Base-by-base conservation (phyloP, 176 grass and related monocot genomes). In the Echinochloa phyllopogon region DNA sequence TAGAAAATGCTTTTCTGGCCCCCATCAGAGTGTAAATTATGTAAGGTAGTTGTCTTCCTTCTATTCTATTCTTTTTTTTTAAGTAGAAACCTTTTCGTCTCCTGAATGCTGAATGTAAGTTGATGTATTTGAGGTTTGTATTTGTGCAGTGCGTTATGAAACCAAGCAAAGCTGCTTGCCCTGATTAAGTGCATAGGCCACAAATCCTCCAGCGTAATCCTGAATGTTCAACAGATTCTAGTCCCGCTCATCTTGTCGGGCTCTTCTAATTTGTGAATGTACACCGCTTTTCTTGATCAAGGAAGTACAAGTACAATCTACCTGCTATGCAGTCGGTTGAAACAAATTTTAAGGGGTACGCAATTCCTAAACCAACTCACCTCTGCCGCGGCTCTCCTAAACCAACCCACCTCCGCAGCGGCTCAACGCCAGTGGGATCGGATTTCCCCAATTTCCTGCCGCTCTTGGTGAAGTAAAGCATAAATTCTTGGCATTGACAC, bases 11-110 rank as follows among this genome's bases (percentile, higher is more conserved):
- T 74, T 40, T 57, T 25, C 14, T 53, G 7, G 10, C 12, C 70
- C 51, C 40, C 6, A 61, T 52, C 61, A 27, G 59, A 89, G 57
- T 74, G 75, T 63, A 21, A 60, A 86, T 75, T 86, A 78, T 65
- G 47, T 48, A 90, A 56, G 12, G 38, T 16, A 44, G 49, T 57
- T 56, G 25, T 38, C 16, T 37, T 66, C 2, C 50, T 83, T 2
- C 66, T 51, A 49, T 42, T 75, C 23, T 20, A 5, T 21, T 8
- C 12, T 18, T 72, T 52, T 67, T 42, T 41, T 67, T 10, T 6
- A 29, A 23, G 44, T 51, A 40, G 40, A 56, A 2, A 14, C 76
- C 1, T 67, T 79, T 53, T 79, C 0, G 27, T 39, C 10, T 33
- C 23, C 59, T 6, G 50, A 29, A 42, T 61, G 61, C 59, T 6